Conservation (phyloP, 306 rosid species). For the Luffa aegyptiaca region DNA sequence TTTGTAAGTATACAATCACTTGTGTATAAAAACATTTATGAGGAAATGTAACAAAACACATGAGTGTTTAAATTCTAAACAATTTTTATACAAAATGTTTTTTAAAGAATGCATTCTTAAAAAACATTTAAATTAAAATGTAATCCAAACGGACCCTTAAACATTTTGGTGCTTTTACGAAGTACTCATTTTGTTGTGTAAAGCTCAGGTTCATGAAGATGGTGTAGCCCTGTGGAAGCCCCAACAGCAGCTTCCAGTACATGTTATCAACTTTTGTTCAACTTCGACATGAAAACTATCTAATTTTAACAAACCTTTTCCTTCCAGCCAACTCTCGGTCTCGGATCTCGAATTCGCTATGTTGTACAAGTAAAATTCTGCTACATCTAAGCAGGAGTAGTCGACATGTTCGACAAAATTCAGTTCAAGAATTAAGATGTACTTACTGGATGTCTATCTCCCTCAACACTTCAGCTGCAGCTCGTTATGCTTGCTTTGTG, state of each 20-base stretch:
- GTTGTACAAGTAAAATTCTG: conserved; percentile 57
- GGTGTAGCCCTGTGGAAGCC: conserved; percentile 65
- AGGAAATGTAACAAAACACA: no score
- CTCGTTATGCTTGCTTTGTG: neutral
- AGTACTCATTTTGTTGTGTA: no score
- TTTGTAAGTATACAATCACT: no score
- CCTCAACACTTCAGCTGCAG: neutral
- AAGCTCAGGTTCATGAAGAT: conserved; percentile 36
- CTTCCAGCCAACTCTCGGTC: conserved; percentile 40
- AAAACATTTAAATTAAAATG: no score
- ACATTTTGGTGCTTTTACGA: no score
- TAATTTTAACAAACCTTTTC: neutral
- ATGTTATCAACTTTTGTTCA: neutral
- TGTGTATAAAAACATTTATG: no score
- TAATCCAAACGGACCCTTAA: no score
- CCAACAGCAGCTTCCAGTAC: neutral
- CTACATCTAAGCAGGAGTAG: neutral
- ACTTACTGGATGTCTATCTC: neutral
- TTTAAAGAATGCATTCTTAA: no score
- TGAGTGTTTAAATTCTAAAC: no score
- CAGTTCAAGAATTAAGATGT: neutral
- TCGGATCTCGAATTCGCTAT: conserved; percentile 57
- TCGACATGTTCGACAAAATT: neutral
- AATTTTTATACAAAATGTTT: no score
- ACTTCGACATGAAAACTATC: neutral